Percentiles rank a stretch among this genome's conserved stretches.
Evolutionary conservation across 1,284 basidiomycete genomes (phyloP).

Genomic region (Malassezia furfur): DNA sequence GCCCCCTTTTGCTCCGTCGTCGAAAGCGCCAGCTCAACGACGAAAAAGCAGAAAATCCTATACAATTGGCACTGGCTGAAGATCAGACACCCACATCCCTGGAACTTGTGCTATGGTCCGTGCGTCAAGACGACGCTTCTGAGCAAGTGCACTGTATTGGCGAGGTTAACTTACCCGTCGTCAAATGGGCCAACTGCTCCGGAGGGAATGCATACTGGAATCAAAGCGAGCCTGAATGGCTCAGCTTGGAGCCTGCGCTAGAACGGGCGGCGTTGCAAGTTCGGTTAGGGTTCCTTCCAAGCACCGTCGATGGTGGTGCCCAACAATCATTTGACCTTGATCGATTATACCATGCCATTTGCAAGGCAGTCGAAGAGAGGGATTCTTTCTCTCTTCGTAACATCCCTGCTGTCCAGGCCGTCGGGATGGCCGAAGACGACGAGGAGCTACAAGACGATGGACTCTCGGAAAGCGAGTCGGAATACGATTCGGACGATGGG

Average conservation of each 20-base stretch:
- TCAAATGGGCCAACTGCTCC: neutral
- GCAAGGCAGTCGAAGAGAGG: neutral
- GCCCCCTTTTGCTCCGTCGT: neutral
- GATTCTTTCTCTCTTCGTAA: neutral
- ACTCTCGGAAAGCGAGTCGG: neutral
- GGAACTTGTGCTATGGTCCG: neutral
- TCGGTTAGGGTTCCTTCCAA: neutral
- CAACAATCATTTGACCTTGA: neutral
- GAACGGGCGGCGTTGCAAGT: neutral
- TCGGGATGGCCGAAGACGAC: constrained; percentile 2
- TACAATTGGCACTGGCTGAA: neutral
- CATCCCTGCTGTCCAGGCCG: neutral
- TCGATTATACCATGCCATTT: neutral
- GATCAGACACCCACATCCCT: neutral
- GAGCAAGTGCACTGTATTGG: neutral
- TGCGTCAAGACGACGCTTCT: neutral
- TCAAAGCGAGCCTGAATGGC: neutral
- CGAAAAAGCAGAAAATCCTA: neutral
- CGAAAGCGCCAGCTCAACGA: neutral
- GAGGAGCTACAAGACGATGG: constrained; percentile 8
- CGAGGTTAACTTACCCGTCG: neutral
- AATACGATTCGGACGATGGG: neutral
- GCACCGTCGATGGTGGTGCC: neutral
- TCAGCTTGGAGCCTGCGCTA: neutral
- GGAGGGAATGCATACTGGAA: neutral